Conservation (phyloP, 2,329 filamentous ascomycete genomes). For the Aspergillus felis region DNA sequence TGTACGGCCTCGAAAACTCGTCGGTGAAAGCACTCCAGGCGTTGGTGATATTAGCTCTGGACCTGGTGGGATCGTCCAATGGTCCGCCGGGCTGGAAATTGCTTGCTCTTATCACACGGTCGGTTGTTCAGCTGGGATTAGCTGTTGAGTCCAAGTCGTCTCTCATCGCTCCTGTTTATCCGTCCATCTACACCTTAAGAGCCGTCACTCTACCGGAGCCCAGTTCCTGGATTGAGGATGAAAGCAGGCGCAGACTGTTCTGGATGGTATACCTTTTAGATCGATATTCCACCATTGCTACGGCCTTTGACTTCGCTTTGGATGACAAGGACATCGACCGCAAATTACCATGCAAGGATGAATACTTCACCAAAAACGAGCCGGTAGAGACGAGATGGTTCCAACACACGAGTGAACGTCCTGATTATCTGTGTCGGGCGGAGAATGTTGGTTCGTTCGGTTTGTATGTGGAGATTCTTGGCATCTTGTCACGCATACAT, state of each 20-base stretch:
- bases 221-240: constrained; percentile 83
- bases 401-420: constrained; percentile 47
- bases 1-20: constrained; percentile 85
- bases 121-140: constrained; percentile 81
- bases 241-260: constrained; percentile 77
- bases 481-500: constrained; percentile 82
- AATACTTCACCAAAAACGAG: constrained; percentile 78
- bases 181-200: constrained; percentile 83
- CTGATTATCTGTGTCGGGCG: constrained; percentile 65
- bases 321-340: constrained; percentile 88
- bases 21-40: constrained; percentile 86
- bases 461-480: constrained; percentile 85
- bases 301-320: constrained; percentile 86
- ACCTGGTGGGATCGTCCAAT: constrained; percentile 81
- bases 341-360: constrained; percentile 79
- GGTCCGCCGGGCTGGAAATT: constrained; percentile 91
- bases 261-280: constrained; percentile 95
- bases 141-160: constrained; percentile 78
- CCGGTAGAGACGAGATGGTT: constrained; percentile 85
- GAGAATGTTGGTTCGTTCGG: constrained; percentile 85
- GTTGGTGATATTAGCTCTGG: constrained; percentile 78
- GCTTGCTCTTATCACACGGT: constrained; percentile 80
- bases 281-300: constrained; percentile 83
- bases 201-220: constrained; percentile 82
- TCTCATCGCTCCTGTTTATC: constrained; percentile 71